These are phyloP conservation scores for Polyporus arcularius DNA, from an alignment of 768 basidiomycete species.

Conservation along the genomic window DNA sequence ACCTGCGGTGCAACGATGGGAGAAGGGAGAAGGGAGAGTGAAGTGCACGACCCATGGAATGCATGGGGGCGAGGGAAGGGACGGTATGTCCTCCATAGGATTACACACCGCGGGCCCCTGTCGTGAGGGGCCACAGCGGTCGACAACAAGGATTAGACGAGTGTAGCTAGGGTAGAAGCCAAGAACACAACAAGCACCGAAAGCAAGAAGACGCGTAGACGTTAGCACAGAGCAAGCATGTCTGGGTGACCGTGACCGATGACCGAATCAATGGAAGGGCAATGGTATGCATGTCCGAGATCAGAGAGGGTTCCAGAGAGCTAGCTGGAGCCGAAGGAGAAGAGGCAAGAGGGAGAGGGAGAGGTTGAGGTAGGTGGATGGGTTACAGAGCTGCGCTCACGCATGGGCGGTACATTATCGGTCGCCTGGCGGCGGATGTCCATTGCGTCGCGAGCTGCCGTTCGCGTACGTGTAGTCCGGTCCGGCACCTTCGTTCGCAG, in stretches of 20 bases:
- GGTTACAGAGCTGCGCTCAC: background rate
- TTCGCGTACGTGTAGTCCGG: slow-evolving; percentile 31
- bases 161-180: slow-evolving; percentile 10
- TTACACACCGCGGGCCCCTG: slow-evolving; percentile 10
- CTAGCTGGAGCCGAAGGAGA: too few relatives aligned
- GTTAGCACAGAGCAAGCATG: background rate
- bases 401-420: background rate
- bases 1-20: background rate
- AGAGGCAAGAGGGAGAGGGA: background rate
- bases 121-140: background rate
- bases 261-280: background rate
- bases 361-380: background rate
- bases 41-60: background rate
- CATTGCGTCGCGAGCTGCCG: slow-evolving; percentile 19
- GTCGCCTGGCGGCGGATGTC: slow-evolving; percentile 11
- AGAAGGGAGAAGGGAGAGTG: background rate
- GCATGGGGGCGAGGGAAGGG: background rate
- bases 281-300: background rate
- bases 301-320: background rate
- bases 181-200: slow-evolving; percentile 23
- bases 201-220: slow-evolving; percentile 15
- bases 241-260: background rate
- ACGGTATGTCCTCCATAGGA: slow-evolving; percentile 6
- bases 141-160: slow-evolving; percentile 13
- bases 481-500: slow-evolving; percentile 31